Evolutionary conservation across 169 alveolate species (phyloP).

Genomic region (Babesia gibsoni): DNA sequence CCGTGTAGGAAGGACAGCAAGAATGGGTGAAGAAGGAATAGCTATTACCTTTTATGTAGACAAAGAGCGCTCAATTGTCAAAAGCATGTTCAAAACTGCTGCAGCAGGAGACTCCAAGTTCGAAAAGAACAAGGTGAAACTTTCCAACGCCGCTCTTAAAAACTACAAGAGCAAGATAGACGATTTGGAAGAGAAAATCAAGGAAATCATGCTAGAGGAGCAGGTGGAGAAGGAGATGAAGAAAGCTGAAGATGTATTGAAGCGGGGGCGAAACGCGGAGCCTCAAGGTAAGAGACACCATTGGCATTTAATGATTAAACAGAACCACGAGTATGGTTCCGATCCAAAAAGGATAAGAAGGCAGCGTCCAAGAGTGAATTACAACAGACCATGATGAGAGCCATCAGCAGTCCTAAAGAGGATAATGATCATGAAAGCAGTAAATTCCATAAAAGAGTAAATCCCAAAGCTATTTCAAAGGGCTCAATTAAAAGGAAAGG

Average conservation of each 20-base stretch:
- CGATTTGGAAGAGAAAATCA: constrained; percentile 70
- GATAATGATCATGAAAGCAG: not conserved
- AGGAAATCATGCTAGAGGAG: constrained; percentile 69
- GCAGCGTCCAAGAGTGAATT: constrained; percentile 21
- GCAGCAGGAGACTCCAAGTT: constrained; percentile 50
- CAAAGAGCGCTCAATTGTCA: constrained; percentile 80
- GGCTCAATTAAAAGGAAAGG: not conserved
- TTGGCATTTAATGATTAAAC: not conserved
- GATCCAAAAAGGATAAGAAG: constrained; percentile 37
- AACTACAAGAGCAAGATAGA: constrained; percentile 74
- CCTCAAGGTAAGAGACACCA: not conserved
- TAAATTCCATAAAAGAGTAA: not conserved
- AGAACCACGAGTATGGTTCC: constrained; percentile 27
- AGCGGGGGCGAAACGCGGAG: constrained; percentile 16
- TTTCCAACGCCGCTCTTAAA: constrained; percentile 66
- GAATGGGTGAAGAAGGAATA: constrained; percentile 89
- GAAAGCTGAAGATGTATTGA: constrained; percentile 62
- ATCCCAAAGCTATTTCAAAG: not conserved
- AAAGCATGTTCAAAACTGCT: constrained; percentile 71
- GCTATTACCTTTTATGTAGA: constrained; percentile 88
- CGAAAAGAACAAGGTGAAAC: constrained; percentile 65
- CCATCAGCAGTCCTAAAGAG: not conserved
- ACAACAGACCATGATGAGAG: not conserved
- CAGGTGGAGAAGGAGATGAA: constrained; percentile 76
- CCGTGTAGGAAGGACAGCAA: constrained; percentile 94